These are phyloP conservation scores for Brassica hybrid DNA, from an alignment of 441 rosid species.

Conservation along the genomic window DNA sequence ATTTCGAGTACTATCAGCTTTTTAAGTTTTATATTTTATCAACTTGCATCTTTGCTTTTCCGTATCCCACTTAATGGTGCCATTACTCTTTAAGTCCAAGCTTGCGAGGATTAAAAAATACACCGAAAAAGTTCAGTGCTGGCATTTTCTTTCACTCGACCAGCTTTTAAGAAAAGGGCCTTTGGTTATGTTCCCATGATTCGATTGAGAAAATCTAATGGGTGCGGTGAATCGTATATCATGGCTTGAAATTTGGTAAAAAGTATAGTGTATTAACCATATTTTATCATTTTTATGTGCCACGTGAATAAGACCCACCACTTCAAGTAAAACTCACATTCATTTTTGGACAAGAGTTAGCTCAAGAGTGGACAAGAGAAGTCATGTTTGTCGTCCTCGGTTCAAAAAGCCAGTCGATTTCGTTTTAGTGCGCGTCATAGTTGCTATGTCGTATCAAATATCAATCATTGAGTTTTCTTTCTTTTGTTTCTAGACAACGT, in stretches of 20 bases:
- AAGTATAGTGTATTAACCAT: constrained; percentile 3
- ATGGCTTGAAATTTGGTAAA: constrained; percentile 9
- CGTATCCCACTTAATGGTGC: constrained; percentile 26
- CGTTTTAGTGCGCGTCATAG: constrained; percentile 40
- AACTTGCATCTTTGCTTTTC: constrained; percentile 37
- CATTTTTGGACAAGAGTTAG: constrained; percentile 22
- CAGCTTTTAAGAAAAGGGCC: constrained; percentile 36
- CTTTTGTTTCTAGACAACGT: constrained; percentile 23
- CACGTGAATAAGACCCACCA: constrained; percentile 31
- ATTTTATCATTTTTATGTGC: constrained; percentile 10
- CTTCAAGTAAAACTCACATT: constrained; percentile 19
- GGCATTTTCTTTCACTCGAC: constrained; percentile 29
- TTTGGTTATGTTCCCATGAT: constrained; percentile 35
- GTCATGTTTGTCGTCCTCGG: constrained; percentile 36
- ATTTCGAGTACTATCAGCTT: constrained; percentile 21
- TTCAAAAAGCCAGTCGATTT: constrained; percentile 22
- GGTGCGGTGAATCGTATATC: constrained; percentile 31
- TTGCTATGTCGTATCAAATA: constrained; percentile 36
- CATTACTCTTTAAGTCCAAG: constrained; percentile 28
- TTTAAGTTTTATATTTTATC: constrained; percentile 11
- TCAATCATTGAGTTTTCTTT: constrained; percentile 17
- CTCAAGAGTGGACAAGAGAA: constrained; percentile 16
- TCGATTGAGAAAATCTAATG: constrained; percentile 21
- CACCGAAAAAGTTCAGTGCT: constrained; percentile 33
- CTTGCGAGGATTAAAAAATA: constrained; percentile 6